Evolutionary conservation across 2,329 filamentous ascomycete genomes (phyloP).

Genomic region (Phoma herbarum): DNA sequence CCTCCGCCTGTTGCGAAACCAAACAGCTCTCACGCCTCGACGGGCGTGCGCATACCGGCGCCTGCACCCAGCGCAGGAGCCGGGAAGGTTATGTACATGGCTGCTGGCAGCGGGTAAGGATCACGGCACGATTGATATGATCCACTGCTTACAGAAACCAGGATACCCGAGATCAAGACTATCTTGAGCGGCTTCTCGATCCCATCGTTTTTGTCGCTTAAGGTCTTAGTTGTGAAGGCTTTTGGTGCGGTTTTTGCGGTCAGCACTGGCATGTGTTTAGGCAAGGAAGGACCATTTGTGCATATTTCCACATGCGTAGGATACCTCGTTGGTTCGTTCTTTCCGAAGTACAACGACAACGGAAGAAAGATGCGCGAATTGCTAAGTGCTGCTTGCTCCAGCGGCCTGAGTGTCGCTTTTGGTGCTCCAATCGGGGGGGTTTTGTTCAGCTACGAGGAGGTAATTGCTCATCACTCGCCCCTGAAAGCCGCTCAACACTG

Average conservation of each 20-base stretch:
- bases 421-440: constrained; percentile 70
- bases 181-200: constrained; percentile 69
- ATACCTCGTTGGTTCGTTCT: constrained; percentile 60
- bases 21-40: constrained; percentile 4
- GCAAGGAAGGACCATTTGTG: constrained; percentile 67
- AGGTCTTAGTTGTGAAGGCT: constrained; percentile 65
- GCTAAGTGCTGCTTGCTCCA: constrained; percentile 65
- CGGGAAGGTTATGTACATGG: constrained; percentile 66
- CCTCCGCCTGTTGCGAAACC: constrained; percentile 11
- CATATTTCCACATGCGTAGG: constrained; percentile 68
- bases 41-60: constrained; percentile 4
- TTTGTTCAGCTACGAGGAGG: constrained; percentile 66
- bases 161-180: constrained; percentile 69
- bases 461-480: no score
- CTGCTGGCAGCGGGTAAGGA: constrained; percentile 60
- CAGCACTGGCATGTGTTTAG: constrained; percentile 67
- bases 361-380: constrained; percentile 67
- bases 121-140: no score
- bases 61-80: constrained; percentile 39
- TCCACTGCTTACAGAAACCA: not conserved
- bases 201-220: constrained; percentile 64
- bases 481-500: no score
- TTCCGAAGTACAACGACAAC: constrained; percentile 67
- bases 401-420: constrained; percentile 68
- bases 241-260: constrained; percentile 68